These are phyloP conservation scores for Casaregolazyma suthepensis DNA, from an alignment of 1,139 yeast genomes.

Conservation along the genomic window DNA sequence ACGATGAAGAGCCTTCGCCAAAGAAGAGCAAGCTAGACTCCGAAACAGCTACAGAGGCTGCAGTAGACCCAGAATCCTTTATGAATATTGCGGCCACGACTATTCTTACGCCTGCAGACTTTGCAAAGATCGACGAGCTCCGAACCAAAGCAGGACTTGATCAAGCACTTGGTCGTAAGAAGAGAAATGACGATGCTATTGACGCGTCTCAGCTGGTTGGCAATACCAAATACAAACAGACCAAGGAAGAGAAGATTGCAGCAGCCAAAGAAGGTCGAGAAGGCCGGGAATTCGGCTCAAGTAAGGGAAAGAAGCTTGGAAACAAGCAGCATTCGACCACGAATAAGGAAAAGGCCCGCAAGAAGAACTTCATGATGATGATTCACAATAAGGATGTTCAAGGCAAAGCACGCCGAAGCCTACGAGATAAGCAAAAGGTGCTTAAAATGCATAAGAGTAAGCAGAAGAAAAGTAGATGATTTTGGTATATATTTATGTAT, in stretches of 20 bases:
- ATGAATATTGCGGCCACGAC: constrained; percentile 52
- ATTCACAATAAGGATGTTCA: constrained; percentile 90
- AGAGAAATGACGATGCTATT: constrained; percentile 68
- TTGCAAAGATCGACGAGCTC: constrained; percentile 87
- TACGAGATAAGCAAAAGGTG: constrained; percentile 84
- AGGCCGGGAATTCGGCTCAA: constrained; percentile 86
- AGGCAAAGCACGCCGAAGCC: constrained; percentile 85
- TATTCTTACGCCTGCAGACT: constrained; percentile 94
- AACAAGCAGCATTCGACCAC: constrained; percentile 83
- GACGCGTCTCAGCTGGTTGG: constrained; percentile 80
- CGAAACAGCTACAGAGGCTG: constrained; percentile 19
- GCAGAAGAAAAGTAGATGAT: constrained; percentile 63
- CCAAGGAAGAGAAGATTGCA: constrained; percentile 85
- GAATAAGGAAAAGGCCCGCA: constrained; percentile 89
- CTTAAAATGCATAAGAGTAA: constrained; percentile 79
- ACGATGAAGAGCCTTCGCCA: constrained; percentile 20
- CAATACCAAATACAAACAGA: constrained; percentile 74
- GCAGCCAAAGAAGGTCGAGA: constrained; percentile 86
- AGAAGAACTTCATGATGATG: constrained; percentile 99
- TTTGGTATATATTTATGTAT: not conserved
- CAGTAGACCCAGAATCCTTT: constrained; percentile 39
- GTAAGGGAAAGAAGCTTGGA: constrained; percentile 63
- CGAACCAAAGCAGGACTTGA: constrained; percentile 78
- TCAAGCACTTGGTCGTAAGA: constrained; percentile 54
- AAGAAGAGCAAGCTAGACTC: constrained; percentile 22